Percentiles rank a stretch among this genome's conserved stretches.
Evolutionary conservation across 164 flowering plant species (phyloP).

Genomic region (grape (Vitis vinifera)): ASM3070453v1 NC_081817.1:28614501-28615000

Average conservation of each 20-base stretch:
- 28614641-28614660: constrained; percentile 24
- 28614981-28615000: too few species aligned
- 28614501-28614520: constrained; percentile 34
- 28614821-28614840: not conserved
- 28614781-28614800: not conserved
- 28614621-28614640: constrained; percentile 39
- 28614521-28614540: constrained; percentile 46
- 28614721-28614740: constrained; percentile 23
- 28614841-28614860: constrained; percentile 1
- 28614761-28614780: not conserved
- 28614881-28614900: not conserved
- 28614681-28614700: constrained; percentile 43
- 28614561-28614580: constrained; percentile 47
- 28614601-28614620: not conserved
- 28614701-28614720: constrained; percentile 36
- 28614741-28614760: not conserved
- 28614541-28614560: constrained; percentile 29
- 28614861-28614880: not conserved
- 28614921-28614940: too few species aligned
- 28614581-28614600: constrained; percentile 39
- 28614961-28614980: too few species aligned
- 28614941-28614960: too few species aligned
- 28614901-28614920: too few species aligned
- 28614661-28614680: constrained; percentile 37
- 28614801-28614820: not conserved